Evolutionary conservation across 2,329 filamentous ascomycete genomes (phyloP), one percentile per base, ranked within the genome.

Genomic region (Coniochaeta sp.): DNA sequence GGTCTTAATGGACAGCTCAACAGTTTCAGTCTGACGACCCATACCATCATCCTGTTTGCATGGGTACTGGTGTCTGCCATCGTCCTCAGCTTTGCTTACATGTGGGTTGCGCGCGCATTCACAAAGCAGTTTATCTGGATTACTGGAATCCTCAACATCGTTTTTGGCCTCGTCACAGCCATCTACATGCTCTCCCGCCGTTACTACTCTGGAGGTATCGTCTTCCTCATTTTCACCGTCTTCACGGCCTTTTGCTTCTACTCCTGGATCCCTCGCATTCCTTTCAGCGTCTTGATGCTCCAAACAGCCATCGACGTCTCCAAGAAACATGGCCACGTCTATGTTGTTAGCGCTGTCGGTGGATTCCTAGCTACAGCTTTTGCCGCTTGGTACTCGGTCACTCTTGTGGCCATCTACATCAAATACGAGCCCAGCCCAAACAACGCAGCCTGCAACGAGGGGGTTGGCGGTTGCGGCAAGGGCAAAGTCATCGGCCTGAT

Each of bases 121-220:
- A 92, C 93, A 3, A 96, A 95, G 75, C 85, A 91, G 69, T 92
- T 96, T 66, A 96, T 97, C 71, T 97, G 91, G 90, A 84, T 92
- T 42, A 96, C 92, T 0, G 91, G 91, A 14, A 93, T 96, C 58
- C 79, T 96, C 60, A 96, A 97, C 73, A 89, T 96, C 67, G 77
- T 89, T 59, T 88, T 91, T 67, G 91, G 90, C 0, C 78, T 97
- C n/a, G 93, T 84, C 1, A 96, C 91, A 0, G 91, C 90, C 10
- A 86, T 93, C 58, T 96, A 92, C 74, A 96, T 96, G 79, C 84
- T 96, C 52, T 86, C 82, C 62, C 80, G 85, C 50, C 83, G 83
- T 60, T 90, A 93, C 71, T 96, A 87, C 75, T 89, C 88, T 7
- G 92, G 90, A 12, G 93, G 90, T 38, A 93, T 97, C 44, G 88